Evolutionary conservation across 2,329 filamentous ascomycete genomes (phyloP), one percentile per base, ranked within the genome.

Genomic region (Alternaria arborescens): DNA sequence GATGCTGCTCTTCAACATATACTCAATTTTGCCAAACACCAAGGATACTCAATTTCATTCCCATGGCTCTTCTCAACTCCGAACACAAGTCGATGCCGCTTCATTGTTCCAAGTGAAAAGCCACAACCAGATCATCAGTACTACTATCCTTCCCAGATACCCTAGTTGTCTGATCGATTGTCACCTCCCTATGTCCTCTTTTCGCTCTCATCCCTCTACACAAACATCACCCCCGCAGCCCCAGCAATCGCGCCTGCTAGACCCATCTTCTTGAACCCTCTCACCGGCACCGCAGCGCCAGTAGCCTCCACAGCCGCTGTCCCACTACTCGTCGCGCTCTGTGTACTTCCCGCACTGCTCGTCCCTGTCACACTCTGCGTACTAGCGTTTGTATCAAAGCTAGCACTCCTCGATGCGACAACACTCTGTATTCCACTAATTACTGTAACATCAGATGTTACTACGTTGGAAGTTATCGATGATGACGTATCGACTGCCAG

Each of bases 221-320:
- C 32, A 40, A 69, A 61, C 38, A 71, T 18, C 28, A 66, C 60
- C 1, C 67, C 69, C 12, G 62, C 69, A n/a, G 66, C 67, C 14
- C 69, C 67, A 8, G 60, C 66, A 47, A 69, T 47, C 5, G 52
- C 67, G 1, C 69, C 69, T 8, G 43, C 64, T 24, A 67, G 30
- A 4, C 64, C 63, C 67, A 70, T 65, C 53, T 59, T 65, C 52
- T 54, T 61, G 6, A 46, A 28, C 1, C 48, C 54, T 14, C 22
- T 38, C 14, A n/a, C 20, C 6, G 30, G 38, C 16, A 30, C 58
- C n/a, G 47, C 54, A 41, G 41, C 54, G 24, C 53, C 40, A 11
- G 58, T 54, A 56, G 55, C 46, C 24, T 30, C 32, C 0, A 18
- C 24, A 44, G 41, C 20, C 11, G n/a, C 50, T 3, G 52, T 48